Evolutionary conservation across 352 stramenopile genomes (phyloP), one percentile per base, ranked within the genome.

Genomic region (Pythium apleroticum): DNA sequence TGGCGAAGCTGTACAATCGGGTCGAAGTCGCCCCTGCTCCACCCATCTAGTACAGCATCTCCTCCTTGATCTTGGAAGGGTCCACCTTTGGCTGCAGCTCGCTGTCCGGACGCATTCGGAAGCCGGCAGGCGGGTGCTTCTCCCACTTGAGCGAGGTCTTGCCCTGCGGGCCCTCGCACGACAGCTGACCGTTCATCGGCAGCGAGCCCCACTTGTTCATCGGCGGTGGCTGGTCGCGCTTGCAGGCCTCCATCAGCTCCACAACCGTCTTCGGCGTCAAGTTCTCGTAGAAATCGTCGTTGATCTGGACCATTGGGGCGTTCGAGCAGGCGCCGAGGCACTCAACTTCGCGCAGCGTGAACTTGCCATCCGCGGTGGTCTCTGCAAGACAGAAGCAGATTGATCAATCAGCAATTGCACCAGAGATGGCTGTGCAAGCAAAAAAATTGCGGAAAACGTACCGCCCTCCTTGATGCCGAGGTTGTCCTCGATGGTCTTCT

Each of bases 281-380:
- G 82, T 98, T 99, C 76, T 99, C 97, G 70, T 96, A 93, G 63
- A 98, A 99, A 82, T 99, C 97, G 81, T 99, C 97, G 80, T 99
- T 99, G 71, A 99, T 96, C 88, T 99, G 97, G 52, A 99, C 87
- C 98, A 99, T 99, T 55, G 98, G 98, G 10, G 98, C 98, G 84
- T 99, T 99, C 6, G 98, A 90, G 83, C 98, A 99, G 8, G 97
- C 95, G 54, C 98, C 98, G 35, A 99, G 88, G 80, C 98, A 99
- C 71, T 99, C 98, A 24, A 99, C 97, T 77, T 99, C 97, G 55
- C 97, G 81, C 52, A 99, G 83, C 60, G 98, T 99, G 76, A 96
- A 96, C 63, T 73, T 73, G 15, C 86, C 84, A 54, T 96, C 87
- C 22, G 75, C 63, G 15, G 87, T 90, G n/a, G 85, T 90, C 48